Percentiles rank a stretch among this genome's conserved stretches.
These are phyloP conservation scores for Dovyalis caffra DNA, from an alignment of 345 rosid genomes.

Conservation along the genomic window DNA sequence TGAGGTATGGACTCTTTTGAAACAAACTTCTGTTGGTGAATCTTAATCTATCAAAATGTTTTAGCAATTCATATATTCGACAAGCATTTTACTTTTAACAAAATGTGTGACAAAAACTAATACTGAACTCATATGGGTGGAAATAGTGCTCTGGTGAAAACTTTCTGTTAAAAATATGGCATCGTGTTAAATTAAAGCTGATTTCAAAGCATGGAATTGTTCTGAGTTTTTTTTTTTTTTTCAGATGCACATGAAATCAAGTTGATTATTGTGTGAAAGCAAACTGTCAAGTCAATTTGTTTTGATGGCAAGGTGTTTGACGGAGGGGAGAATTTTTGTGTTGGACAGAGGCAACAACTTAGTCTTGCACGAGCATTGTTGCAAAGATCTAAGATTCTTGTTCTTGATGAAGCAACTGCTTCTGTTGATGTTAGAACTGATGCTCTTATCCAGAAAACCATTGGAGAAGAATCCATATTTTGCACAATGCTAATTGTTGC, in stretches of 20 bases:
- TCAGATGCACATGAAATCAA: background rate
- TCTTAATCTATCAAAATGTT: background rate
- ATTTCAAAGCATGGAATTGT: background rate
- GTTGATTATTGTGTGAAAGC: background rate
- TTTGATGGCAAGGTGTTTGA: conserved; percentile 22
- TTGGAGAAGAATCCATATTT: conserved; percentile 29
- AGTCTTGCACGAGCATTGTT: conserved; percentile 35
- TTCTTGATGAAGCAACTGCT: conserved; percentile 37
- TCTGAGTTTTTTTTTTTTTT: background rate
- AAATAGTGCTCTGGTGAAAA: background rate
- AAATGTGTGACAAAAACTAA: background rate
- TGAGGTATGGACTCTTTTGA: conserved; percentile 60
- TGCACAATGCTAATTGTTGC: conserved; percentile 36
- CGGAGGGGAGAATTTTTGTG: conserved; percentile 38
- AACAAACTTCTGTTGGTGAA: background rate
- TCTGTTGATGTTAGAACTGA: conserved; percentile 39
- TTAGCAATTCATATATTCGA: background rate
- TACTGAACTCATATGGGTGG: background rate
- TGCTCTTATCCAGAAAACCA: conserved; percentile 32
- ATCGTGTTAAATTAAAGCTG: background rate
- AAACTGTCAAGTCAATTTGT: background rate
- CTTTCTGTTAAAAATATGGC: background rate
- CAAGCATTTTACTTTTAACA: too few relatives aligned
- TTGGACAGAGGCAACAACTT: conserved; percentile 34
- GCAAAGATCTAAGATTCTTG: conserved; percentile 33